Conservation (phyloP, 345 rosid species). For the Eucalyptus decipiens region DNA sequence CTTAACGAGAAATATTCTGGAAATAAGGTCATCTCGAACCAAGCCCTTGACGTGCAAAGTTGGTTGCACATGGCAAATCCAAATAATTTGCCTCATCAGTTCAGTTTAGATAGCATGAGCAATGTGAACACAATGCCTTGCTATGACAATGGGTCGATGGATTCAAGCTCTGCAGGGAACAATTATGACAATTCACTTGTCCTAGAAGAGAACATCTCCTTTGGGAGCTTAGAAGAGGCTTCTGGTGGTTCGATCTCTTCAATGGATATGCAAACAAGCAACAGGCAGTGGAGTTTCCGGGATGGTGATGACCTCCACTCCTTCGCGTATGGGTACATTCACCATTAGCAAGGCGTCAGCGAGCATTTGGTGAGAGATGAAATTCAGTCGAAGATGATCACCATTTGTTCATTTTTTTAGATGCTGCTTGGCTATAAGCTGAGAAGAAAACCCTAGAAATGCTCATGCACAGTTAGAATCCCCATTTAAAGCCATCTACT, state of each 20-base stretch:
- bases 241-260: constrained; percentile 22
- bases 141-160: constrained; percentile 13
- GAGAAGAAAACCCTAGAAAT: not conserved
- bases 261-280: constrained; percentile 30
- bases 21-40: not conserved
- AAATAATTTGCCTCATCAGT: not conserved
- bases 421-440: not conserved
- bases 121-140: not conserved
- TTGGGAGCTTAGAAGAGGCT: constrained; percentile 45
- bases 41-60: constrained; percentile 38
- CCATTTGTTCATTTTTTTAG: not conserved
- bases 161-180: constrained; percentile 18
- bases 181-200: constrained; percentile 23
- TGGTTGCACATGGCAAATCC: constrained; percentile 18
- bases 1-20: not conserved
- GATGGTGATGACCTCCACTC: constrained; percentile 45
- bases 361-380: not conserved
- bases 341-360: not conserved
- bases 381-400: not conserved
- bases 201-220: constrained; percentile 26
- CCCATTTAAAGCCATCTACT: not conserved
- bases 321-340: not conserved
- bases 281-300: constrained; percentile 40
- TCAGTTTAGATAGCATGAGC: not conserved
- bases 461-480: not conserved